Evolutionary conservation across 176 grass and related monocot genomes (phyloP), one percentile per base, ranked within the genome.

Genomic region (Carex kokanica): DNA sequence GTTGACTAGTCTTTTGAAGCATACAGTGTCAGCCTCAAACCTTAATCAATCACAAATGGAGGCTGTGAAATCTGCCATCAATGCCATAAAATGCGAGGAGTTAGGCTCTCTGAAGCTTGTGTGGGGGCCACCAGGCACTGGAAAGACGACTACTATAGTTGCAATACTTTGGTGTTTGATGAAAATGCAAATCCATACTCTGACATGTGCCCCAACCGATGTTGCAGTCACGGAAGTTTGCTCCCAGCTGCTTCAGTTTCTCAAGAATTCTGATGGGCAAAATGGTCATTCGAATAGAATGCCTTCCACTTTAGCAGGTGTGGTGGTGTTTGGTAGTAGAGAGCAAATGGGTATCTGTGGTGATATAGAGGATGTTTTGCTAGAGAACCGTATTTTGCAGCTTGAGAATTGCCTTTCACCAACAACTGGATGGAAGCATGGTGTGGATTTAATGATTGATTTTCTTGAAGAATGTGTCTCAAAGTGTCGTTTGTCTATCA

Each of bases 321-420:
- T 92, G 5, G 31, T 92, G 9, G 25, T 88, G 31, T 85, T 86
- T 75, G 88, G 88, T 12, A 92, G 89, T 24, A 85, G 85, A 51
- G 64, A 75, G 1, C 78, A 61, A 11, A 74, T 89, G 85, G 25
- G 47, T 2, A 68, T 88, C 31, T 72, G 36, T 18, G 85, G 64
- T 60, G 62, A 83, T 18, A 78, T 92, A 23, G 18, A 43, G 23
- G 34, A 67, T 11, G 53, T 92, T 59, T 92, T 89, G 43, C 47
- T 92, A 34, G 85, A 89, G 16, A 55, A 83, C 83, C 91, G 94
- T 29, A 12, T 84, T 13, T 87, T 87, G 9, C 83, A 66, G 72
- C 94, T 97, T 82, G 20, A 70, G 68, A 85, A 88, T 70, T 97
- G 91, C 13, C 91, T 97, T 91, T 86, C 89, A 49, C 75, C 87